A percentile compares a stretch with the other conserved stretches of the same genome.
Evolutionary conservation across 2,329 filamentous ascomycete species (phyloP).

Genomic region (Botryosphaeria dothidea): DNA sequence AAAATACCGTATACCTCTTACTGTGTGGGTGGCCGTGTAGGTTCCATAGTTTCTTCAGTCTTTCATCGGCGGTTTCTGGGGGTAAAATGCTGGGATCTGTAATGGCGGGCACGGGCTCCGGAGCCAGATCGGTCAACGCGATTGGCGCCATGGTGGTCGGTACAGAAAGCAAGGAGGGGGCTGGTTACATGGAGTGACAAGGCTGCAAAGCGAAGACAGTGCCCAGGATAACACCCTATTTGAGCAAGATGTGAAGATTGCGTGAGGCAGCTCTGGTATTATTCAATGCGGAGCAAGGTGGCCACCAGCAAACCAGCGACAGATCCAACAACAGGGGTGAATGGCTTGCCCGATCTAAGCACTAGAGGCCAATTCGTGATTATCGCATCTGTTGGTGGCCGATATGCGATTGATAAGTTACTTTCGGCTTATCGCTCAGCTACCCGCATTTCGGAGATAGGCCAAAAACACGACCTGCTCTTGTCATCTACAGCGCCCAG

Average conservation of each 20-base stretch:
- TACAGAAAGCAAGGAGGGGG: not conserved
- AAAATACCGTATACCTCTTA: not conserved
- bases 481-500: not conserved
- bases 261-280: not conserved
- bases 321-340: not conserved
- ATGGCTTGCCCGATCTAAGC: not conserved
- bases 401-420: conserved; percentile 4
- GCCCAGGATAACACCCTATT: not conserved
- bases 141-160: conserved; percentile 3
- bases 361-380: not conserved
- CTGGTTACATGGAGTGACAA: not conserved
- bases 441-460: not conserved
- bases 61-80: conserved; percentile 25
- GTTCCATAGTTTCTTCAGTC: conserved; percentile 31
- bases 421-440: conserved; percentile 16
- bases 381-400: not conserved
- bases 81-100: conserved; percentile 28
- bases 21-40: conserved; percentile 33
- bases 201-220: not conserved
- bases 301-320: not conserved
- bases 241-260: not conserved
- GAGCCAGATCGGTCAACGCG: not conserved
- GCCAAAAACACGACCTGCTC: not conserved
- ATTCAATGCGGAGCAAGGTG: not conserved
- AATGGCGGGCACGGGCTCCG: not conserved